These are phyloP conservation scores for Nicotiana rustica DNA, from an alignment of 305 asterid genomes.

Conservation along the genomic window DNA sequence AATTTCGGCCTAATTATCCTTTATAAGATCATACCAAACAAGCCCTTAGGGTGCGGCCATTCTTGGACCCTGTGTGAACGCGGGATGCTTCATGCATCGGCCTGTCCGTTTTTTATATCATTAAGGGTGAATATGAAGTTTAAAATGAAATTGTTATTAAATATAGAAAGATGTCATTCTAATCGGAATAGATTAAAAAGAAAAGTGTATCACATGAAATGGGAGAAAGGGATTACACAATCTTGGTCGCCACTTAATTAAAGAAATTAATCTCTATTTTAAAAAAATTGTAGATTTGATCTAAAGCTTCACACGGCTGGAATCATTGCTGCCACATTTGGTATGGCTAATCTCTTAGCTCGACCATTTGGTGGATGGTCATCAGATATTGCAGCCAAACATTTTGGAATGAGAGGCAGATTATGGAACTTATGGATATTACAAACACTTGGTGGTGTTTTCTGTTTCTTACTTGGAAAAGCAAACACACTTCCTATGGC, in stretches of 20 bases:
- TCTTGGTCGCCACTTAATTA: neutral
- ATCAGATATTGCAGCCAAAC: conserved; percentile 47
- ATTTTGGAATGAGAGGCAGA: conserved; percentile 66
- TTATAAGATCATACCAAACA: no score
- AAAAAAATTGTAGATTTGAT: conserved; percentile 45
- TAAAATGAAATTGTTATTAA: neutral
- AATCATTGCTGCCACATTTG: conserved; percentile 61
- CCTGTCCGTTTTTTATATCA: neutral
- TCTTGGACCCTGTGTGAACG: no score
- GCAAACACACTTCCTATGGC: conserved; percentile 56
- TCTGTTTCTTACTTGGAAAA: conserved; percentile 53
- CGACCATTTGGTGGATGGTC: conserved; percentile 67
- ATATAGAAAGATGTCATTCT: no score
- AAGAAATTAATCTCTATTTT: neutral
- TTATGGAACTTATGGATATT: conserved; percentile 60
- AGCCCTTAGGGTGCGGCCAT: no score
- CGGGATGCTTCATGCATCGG: no score
- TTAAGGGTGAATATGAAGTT: neutral
- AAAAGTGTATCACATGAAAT: no score
- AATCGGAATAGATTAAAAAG: no score
- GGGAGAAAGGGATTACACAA: neutral
- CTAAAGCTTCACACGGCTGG: conserved; percentile 64
- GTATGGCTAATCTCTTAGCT: conserved; percentile 63
- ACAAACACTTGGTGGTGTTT: conserved; percentile 58
- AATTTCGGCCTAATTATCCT: no score